phyloP scores from a whole-genome alignment of 129 eudicot species.

The Mikania micrantha region DNA sequence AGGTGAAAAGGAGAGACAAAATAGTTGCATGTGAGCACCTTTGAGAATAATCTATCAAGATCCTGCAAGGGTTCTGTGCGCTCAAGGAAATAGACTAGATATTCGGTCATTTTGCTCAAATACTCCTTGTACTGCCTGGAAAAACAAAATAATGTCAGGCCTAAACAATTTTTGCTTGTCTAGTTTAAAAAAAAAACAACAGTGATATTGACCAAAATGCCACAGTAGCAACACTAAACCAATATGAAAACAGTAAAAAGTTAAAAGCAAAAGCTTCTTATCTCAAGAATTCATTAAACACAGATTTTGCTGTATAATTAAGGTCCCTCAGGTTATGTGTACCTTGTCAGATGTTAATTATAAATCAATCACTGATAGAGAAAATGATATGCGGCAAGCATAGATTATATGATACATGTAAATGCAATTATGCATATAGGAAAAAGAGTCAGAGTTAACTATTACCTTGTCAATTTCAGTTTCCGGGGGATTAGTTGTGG shows the following conservation, averaged over 20 bases:
- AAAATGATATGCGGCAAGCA: neutral
- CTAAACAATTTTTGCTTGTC: neutral
- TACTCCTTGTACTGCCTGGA: slow-evolving; percentile 83
- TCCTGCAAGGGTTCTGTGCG: slow-evolving; percentile 97
- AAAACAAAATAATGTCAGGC: slow-evolving; percentile 11
- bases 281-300: neutral
- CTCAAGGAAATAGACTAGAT: slow-evolving; percentile 71
- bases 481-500: slow-evolving; percentile 66
- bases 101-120: slow-evolving; percentile 69
- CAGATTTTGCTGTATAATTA: neutral
- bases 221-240: neutral
- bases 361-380: neutral
- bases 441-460: neutral
- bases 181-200: neutral
- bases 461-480: slow-evolving; percentile 66
- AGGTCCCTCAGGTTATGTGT: neutral
- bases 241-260: neutral
- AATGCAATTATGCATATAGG: neutral
- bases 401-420: neutral
- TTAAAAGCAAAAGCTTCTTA: neutral
- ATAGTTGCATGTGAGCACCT: slow-evolving; percentile 36
- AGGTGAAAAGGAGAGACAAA: neutral
- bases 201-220: neutral
- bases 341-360: neutral
- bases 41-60: slow-evolving; percentile 84